A percentile compares a stretch with the other conserved stretches of the same genome.
These are phyloP conservation scores for Rickenella mellea DNA, from an alignment of 768 basidiomycete genomes.

Conservation along the genomic window DNA sequence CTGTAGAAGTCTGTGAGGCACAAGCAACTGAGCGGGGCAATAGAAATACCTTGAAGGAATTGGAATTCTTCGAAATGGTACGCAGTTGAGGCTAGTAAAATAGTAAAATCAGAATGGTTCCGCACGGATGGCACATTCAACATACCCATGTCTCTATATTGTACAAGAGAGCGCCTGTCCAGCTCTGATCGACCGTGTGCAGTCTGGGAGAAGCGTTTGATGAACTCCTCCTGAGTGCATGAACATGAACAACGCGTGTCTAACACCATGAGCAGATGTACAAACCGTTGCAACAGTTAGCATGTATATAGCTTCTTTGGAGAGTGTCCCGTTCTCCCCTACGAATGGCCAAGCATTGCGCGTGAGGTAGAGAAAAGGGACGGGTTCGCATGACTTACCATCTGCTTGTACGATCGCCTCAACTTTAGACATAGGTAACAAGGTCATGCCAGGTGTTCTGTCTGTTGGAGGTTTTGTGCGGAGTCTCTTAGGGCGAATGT, in stretches of 20 bases:
- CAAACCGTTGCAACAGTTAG: conserved; percentile 68
- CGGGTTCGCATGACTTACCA: conserved; percentile 33
- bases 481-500: too few species aligned
- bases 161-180: conserved; percentile 47
- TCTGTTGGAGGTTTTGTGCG: too few species aligned
- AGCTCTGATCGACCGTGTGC: conserved; percentile 57
- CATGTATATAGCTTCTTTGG: conserved; percentile 67
- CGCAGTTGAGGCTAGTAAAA: conserved; percentile 40
- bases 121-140: conserved; percentile 6
- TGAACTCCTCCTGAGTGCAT: conserved; percentile 66
- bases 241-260: not conserved
- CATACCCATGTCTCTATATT: conserved; percentile 72
- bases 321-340: conserved; percentile 56
- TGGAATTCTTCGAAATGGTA: conserved; percentile 59
- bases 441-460: conserved; percentile 54
- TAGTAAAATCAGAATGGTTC: conserved; percentile 6
- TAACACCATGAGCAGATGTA: conserved; percentile 12
- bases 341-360: conserved; percentile 10
- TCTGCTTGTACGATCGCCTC: conserved; percentile 77
- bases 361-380: conserved; percentile 7
- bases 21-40: not conserved
- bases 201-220: conserved; percentile 63
- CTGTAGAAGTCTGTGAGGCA: conserved; percentile 23
- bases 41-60: conserved; percentile 52
- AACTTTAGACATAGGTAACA: conserved; percentile 56